Evolutionary conservation across 2,329 filamentous ascomycete genomes (phyloP).

Genomic region (Ascochyta clinopodiicola): DNA sequence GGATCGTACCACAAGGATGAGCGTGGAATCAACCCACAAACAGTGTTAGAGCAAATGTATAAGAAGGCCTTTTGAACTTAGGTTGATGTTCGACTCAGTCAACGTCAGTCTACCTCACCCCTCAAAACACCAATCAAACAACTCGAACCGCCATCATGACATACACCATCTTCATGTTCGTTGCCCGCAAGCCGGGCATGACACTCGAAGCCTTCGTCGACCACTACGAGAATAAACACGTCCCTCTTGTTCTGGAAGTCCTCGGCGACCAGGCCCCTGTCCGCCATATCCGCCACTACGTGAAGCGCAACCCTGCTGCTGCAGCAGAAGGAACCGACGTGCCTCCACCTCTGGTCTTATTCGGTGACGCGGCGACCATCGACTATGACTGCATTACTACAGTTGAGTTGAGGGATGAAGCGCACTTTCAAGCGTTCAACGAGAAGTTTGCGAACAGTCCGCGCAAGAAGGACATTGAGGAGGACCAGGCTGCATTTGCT

Average conservation of each 20-base stretch:
- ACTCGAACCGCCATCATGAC: constrained; percentile 19
- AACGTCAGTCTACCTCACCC: background rate
- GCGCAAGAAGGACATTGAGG: constrained; percentile 8
- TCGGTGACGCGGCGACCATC: constrained; percentile 13
- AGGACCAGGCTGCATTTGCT: constrained; percentile 23
- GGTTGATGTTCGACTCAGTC: background rate
- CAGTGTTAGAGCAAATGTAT: background rate
- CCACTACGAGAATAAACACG: constrained; percentile 31
- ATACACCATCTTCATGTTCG: constrained; percentile 27
- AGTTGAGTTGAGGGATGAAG: constrained; percentile 26
- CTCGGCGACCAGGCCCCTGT: constrained; percentile 29
- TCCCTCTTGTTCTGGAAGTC: constrained; percentile 29
- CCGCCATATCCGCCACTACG: constrained; percentile 32
- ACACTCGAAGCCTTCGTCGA: constrained; percentile 27
- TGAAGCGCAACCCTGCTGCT: constrained; percentile 20
- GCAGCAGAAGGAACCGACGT: background rate
- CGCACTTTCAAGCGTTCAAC: constrained; percentile 27
- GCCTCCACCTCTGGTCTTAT: constrained; percentile 13
- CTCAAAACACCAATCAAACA: background rate
- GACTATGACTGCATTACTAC: constrained; percentile 29
- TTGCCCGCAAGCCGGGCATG: constrained; percentile 26
- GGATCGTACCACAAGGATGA: background rate
- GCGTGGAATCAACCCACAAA: background rate
- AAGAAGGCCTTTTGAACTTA: background rate
- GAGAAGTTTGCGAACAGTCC: constrained; percentile 15